These are phyloP conservation scores for Lithohypha guttulata DNA, from an alignment of 2,329 filamentous ascomycete species.

Conservation along the genomic window DNA sequence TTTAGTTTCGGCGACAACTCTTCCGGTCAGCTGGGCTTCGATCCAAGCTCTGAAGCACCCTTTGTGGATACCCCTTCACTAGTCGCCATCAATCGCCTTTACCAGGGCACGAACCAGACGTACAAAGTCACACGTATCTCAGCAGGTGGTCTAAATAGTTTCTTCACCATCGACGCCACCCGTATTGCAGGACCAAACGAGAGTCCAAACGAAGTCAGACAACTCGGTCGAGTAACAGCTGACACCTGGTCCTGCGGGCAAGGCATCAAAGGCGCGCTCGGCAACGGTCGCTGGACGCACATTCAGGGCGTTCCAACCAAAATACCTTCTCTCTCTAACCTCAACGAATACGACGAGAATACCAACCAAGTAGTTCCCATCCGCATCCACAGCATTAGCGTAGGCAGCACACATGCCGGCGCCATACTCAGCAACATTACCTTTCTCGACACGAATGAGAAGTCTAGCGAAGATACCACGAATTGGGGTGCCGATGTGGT, in stretches of 20 bases:
- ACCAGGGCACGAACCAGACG: constrained; percentile 52
- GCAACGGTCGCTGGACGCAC: constrained; percentile 83
- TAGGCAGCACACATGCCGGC: constrained; percentile 69
- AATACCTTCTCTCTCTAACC: constrained; percentile 68
- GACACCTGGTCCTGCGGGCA: constrained; percentile 83
- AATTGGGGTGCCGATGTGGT: constrained; percentile 84
- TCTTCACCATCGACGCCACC: constrained; percentile 72
- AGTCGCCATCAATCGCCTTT: constrained; percentile 61
- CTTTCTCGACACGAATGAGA: constrained; percentile 45
- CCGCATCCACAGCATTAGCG: constrained; percentile 58
- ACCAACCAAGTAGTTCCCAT: constrained; percentile 62
- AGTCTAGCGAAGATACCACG: constrained; percentile 53
- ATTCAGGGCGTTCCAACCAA: constrained; percentile 66
- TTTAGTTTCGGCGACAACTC: constrained; percentile 89
- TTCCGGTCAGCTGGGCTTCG: constrained; percentile 80
- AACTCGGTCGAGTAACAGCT: constrained; percentile 49
- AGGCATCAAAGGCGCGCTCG: constrained; percentile 73
- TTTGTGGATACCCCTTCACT: constrained; percentile 59
- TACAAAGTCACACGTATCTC: constrained; percentile 65
- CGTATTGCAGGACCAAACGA: constrained; percentile 42
- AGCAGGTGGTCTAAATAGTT: constrained; percentile 78
- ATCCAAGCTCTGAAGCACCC: constrained; percentile 51
- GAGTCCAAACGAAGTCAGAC: constrained; percentile 30
- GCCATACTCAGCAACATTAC: constrained; percentile 77
- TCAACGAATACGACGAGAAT: constrained; percentile 78